phyloP scores from a whole-genome alignment of 371 early-diverging fungal species.

The Encephalitozoon intestinalis region DNA sequence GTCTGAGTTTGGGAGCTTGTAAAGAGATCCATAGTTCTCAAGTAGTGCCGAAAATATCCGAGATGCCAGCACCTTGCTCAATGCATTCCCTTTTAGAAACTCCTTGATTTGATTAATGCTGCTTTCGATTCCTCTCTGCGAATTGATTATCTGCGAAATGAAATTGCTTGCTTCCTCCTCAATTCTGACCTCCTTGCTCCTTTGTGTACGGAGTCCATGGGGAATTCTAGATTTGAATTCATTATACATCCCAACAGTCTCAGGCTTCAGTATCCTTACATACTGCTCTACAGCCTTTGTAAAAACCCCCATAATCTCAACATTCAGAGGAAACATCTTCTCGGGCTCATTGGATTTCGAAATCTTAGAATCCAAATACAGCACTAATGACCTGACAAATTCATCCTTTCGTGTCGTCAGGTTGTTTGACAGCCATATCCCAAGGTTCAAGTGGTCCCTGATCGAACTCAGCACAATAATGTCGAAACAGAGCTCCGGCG shows the following conservation, averaged over 20 bases:
- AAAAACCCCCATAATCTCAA: slow-evolving; percentile 18
- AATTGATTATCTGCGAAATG: slow-evolving; percentile 48
- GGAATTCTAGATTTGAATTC: slow-evolving; percentile 25
- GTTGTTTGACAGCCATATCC: slow-evolving; percentile 41
- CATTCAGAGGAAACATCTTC: slow-evolving; percentile 43
- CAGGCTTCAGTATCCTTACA: not conserved
- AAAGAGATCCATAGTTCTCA: slow-evolving; percentile 42
- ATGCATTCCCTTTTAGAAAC: slow-evolving; percentile 23
- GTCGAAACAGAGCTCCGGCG: slow-evolving; percentile 48
- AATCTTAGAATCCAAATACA: slow-evolving; percentile 24
- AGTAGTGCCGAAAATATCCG: slow-evolving; percentile 46
- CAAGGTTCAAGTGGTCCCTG: slow-evolving; percentile 52
- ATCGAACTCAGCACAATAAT: slow-evolving; percentile 46
- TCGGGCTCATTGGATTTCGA: not conserved
- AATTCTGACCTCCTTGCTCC: slow-evolving; percentile 6
- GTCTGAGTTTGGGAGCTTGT: slow-evolving; percentile 38
- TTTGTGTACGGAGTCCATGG: slow-evolving; percentile 8
- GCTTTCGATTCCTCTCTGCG: slow-evolving; percentile 19
- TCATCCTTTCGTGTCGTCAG: slow-evolving; percentile 5
- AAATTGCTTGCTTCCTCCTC: slow-evolving; percentile 41
- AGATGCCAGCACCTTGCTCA: slow-evolving; percentile 21
- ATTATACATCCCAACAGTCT: slow-evolving; percentile 14
- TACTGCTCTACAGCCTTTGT: slow-evolving; percentile 17
- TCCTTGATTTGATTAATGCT: slow-evolving; percentile 15
- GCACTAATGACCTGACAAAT: slow-evolving; percentile 29